Evolutionary conservation across 2,329 filamentous ascomycete species (phyloP).

Genomic region (Aaosphaeria pasadenensis): DNA sequence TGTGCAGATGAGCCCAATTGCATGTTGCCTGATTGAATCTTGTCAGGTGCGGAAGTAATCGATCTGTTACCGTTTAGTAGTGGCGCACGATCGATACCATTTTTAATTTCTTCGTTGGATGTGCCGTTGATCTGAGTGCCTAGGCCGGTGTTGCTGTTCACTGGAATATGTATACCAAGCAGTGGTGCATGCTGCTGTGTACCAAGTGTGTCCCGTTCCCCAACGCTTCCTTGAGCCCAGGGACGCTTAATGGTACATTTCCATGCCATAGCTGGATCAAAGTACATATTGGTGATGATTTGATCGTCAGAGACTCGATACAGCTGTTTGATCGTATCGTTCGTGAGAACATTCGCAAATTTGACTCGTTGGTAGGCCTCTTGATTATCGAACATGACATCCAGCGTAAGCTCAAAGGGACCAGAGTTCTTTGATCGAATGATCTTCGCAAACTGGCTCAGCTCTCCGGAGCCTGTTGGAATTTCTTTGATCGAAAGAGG

Average conservation of each 20-base stretch:
- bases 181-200: constrained; percentile 41
- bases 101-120: background rate
- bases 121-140: background rate
- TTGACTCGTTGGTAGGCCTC: constrained; percentile 23
- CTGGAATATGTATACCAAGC: constrained; percentile 21
- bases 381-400: background rate
- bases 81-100: background rate
- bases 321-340: constrained; percentile 19
- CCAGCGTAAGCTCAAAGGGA: background rate
- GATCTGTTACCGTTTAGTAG: background rate
- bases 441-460: background rate
- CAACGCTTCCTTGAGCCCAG: constrained; percentile 38
- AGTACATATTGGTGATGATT: constrained; percentile 39
- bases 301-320: constrained; percentile 21
- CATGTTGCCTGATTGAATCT: background rate
- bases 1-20: background rate
- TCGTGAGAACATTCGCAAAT: constrained; percentile 32
- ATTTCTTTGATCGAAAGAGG: constrained; percentile 1
- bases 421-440: background rate
- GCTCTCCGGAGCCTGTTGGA: background rate
- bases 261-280: constrained; percentile 47
- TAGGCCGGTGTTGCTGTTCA: background rate
- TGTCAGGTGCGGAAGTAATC: background rate
- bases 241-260: constrained; percentile 45
- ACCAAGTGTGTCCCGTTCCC: constrained; percentile 46